A percentile compares a stretch with the other conserved stretches of the same genome.
phyloP scores from a whole-genome alignment of 2,329 filamentous ascomycete genomes.

The Cryphonectria nitschkei region DNA sequence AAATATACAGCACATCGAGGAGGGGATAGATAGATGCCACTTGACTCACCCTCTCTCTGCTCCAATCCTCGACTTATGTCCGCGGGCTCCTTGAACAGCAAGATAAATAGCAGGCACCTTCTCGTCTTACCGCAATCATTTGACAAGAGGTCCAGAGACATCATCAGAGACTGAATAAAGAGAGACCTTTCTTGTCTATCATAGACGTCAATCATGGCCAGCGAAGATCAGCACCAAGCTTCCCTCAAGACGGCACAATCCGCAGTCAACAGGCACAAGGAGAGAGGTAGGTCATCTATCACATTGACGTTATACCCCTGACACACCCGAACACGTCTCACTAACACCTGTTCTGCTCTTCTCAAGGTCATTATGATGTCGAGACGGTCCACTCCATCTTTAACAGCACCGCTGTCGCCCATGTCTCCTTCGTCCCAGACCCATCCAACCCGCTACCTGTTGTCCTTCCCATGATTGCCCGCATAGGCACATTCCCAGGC shows the following conservation, averaged over 20 bases:
- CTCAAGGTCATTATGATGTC: conserved; percentile 71
- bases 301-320: neutral
- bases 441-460: conserved; percentile 71
- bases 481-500: conserved; percentile 75
- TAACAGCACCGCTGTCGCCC: conserved; percentile 73
- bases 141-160: neutral
- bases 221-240: neutral
- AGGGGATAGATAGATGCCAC: neutral
- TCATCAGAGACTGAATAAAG: neutral
- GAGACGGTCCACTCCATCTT: conserved; percentile 75
- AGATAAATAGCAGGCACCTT: conserved; percentile 15
- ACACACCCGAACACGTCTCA: neutral
- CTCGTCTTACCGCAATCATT: neutral
- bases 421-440: conserved; percentile 73
- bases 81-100: conserved; percentile 6
- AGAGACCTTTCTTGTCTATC: neutral
- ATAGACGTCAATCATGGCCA: neutral
- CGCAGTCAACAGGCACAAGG: conserved; percentile 29
- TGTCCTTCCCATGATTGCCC: conserved; percentile 83
- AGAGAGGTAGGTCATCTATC: conserved; percentile 17
- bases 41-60: conserved; percentile 15
- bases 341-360: conserved; percentile 2
- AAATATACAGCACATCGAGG: neutral
- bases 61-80: neutral
- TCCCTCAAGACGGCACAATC: conserved; percentile 26